These are phyloP conservation scores for Saccharomycopsis oosterbeekiorum DNA, from an alignment of 805 yeast species.

Conservation along the genomic window DNA sequence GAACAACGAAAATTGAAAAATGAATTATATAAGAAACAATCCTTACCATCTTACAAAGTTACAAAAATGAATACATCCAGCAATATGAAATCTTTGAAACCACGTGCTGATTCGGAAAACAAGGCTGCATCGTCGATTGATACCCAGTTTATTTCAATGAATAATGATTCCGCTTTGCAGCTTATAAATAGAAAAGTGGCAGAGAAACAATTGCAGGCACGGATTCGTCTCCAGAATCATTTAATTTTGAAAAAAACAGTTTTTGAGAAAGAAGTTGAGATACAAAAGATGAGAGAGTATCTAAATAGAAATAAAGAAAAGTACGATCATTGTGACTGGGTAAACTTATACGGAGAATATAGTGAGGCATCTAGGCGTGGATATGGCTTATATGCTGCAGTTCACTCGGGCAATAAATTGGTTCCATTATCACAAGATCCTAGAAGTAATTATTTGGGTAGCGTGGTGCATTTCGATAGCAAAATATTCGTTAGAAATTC, in stretches of 20 bases:
- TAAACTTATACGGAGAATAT: constrained; percentile 29
- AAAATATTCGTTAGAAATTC: constrained; percentile 22
- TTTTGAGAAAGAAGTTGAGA: constrained; percentile 16
- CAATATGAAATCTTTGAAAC: not conserved
- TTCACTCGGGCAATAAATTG: constrained; percentile 32
- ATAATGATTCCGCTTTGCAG: constrained; percentile 26
- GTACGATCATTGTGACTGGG: constrained; percentile 38
- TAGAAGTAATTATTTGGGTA: constrained; percentile 19
- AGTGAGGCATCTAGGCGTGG: not conserved
- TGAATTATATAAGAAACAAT: not conserved
- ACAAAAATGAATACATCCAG: not conserved
- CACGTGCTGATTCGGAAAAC: not conserved
- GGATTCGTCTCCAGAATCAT: constrained; percentile 19
- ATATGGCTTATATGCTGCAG: constrained; percentile 31
- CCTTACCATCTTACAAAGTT: not conserved
- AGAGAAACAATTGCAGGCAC: constrained; percentile 26
- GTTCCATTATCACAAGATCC: constrained; percentile 27
- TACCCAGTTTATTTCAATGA: not conserved
- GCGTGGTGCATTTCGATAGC: constrained; percentile 27
- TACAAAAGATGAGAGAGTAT: constrained; percentile 19
- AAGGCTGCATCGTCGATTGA: not conserved
- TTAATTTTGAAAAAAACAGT: constrained; percentile 18
- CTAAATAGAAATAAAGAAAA: constrained; percentile 27
- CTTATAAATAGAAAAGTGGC: constrained; percentile 31
- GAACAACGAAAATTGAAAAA: not conserved